These are phyloP conservation scores for Suillus paluster DNA, from an alignment of 768 basidiomycete species.

Conservation along the genomic window DNA sequence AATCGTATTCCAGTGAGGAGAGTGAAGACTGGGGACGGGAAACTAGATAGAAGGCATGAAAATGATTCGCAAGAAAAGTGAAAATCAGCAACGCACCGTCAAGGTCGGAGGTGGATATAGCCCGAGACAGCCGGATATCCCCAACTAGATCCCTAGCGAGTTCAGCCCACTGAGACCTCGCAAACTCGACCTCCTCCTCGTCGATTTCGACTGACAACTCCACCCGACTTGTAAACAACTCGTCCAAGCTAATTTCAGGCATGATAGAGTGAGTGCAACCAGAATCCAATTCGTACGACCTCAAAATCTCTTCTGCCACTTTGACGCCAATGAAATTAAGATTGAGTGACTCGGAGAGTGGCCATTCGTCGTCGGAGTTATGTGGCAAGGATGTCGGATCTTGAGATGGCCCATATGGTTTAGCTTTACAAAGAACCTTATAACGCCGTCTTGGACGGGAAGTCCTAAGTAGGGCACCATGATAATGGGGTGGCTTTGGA, in stretches of 20 bases:
- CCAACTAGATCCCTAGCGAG: constrained; percentile 47
- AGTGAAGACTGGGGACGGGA: constrained; percentile 10
- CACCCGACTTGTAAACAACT: constrained; percentile 1
- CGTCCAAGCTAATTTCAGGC: constrained; percentile 16
- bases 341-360: constrained; percentile 34
- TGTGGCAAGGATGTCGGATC: constrained; percentile 7
- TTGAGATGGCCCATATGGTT: constrained; percentile 12
- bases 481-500: constrained; percentile 37
- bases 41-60: not conserved
- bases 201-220: constrained; percentile 27
- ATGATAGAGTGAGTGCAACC: constrained; percentile 39
- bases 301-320: constrained; percentile 40
- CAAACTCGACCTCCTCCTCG: constrained; percentile 38
- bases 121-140: constrained; percentile 11
- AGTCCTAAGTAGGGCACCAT: constrained; percentile 37
- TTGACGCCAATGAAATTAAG: constrained; percentile 45
- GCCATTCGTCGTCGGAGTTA: not conserved
- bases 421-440: constrained; percentile 8
- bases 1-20: constrained; percentile 13
- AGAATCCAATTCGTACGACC: constrained; percentile 45
- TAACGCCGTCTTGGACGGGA: constrained; percentile 12
- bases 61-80: not conserved
- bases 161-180: constrained; percentile 47
- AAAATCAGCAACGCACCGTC: constrained; percentile 9
- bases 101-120: not conserved